Evolutionary conservation across 116 monocot species (phyloP), one percentile per base, ranked within the genome.

Genomic region (Dioscorea cayenensis): DNA sequence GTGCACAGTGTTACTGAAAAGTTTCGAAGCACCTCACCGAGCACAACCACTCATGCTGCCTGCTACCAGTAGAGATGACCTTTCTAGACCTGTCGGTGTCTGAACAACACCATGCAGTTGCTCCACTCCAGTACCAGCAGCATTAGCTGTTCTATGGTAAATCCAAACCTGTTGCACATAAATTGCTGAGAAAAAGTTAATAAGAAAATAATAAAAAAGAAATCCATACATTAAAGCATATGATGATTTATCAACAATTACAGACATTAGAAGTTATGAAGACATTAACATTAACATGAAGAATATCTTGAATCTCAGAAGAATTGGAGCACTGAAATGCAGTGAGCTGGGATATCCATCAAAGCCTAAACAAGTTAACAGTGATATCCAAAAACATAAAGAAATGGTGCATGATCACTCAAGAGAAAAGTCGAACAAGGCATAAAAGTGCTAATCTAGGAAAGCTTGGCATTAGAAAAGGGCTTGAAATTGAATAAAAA

Each of bases 81-180:
- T 71, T 55, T 52, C 74, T 70, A 83, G 60, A 37, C 95, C 95
- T 73, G 62, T 58, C 13, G 79, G 23, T 38, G 95, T 89, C 76
- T 95, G 89, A 66, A 89, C 28, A 28, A 71, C 29, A 17, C 78
- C 71, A 71, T 70, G 19, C 69, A 95, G 64, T 69, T 82, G 77
- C 69, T 86, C 78, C 62, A 91, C 18, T 63, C 86, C 88, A 78
- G 71, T 66, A 69, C 84, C 84, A 72, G 84, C 80, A 76, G 84
- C 70, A 43, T 16, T 14, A 68, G 36, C 16, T 58, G 82, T 80
- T 27, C 61, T 32, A 9, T 59, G 68, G 77, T 86, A 91, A 36
- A 65, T 72, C 89, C 95, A 95, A 9, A 89, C 86, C 95, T 91
- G 77, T 55, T 29, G 50, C 13, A 37, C 5, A 66, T 21, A 68